Conservation (phyloP, 768 basidiomycete genomes). For the Lanmaoa pseudosensibilis region DNA sequence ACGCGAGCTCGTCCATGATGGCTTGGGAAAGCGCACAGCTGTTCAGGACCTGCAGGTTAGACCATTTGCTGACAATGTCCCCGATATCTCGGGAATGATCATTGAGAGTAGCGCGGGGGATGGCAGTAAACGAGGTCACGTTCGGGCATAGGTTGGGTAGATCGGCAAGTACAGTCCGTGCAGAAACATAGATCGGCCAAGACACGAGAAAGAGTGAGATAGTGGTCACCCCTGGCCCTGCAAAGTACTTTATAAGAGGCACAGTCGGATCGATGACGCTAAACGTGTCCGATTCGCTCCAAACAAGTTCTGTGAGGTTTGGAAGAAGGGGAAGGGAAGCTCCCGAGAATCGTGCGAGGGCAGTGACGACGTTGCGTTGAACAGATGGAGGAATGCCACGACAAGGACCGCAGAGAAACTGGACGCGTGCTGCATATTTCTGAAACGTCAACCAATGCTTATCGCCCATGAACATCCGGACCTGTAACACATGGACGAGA, state of each 20-base stretch:
- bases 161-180: slow-evolving; percentile 1
- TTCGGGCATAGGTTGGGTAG: slow-evolving; percentile 15
- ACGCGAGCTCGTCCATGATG: slow-evolving; percentile 9
- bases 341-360: slow-evolving; percentile 8
- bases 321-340: slow-evolving; percentile 18
- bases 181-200: slow-evolving; percentile 3
- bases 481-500: background rate
- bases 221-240: slow-evolving; percentile 4
- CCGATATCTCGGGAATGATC: slow-evolving; percentile 11
- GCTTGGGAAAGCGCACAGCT: slow-evolving; percentile 12
- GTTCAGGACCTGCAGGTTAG: slow-evolving; percentile 1
- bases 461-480: slow-evolving; percentile 7
- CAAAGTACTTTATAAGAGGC: slow-evolving; percentile 13
- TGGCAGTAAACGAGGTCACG: slow-evolving; percentile 14
- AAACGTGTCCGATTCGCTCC: slow-evolving; percentile 2
- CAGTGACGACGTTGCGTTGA: slow-evolving; percentile 2
- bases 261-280: slow-evolving; percentile 5
- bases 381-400: background rate
- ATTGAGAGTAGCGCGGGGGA: slow-evolving; percentile 6
- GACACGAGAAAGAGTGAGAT: slow-evolving; percentile 4
- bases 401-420: slow-evolving; percentile 9
- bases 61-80: slow-evolving; percentile 12
- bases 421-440: slow-evolving; percentile 18
- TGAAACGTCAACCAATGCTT: slow-evolving; percentile 18
- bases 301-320: slow-evolving; percentile 13